A percentile compares a stretch with the other conserved stretches of the same genome.
Conservation (phyloP, 148 eudicot genomes). For the Camellia japonica region DNA sequence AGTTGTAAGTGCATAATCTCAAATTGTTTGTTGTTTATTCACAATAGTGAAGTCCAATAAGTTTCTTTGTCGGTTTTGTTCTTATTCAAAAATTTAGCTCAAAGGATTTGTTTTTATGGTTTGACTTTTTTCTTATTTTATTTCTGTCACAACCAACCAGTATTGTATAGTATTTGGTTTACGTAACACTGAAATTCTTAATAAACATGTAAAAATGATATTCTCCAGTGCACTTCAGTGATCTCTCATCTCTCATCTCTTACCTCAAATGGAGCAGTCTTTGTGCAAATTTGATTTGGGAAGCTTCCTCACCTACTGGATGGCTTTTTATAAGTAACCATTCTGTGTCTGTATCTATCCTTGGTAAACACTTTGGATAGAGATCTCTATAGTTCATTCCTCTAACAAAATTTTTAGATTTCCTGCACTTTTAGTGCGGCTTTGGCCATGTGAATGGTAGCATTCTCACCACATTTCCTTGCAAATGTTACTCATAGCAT, state of each 20-base stretch:
- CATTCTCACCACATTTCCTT: background rate
- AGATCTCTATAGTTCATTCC: background rate
- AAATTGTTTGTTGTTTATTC: background rate
- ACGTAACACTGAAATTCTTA: background rate
- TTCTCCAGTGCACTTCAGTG: background rate
- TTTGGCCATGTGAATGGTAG: background rate
- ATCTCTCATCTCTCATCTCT: background rate
- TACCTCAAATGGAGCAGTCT: background rate
- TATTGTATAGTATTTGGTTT: background rate
- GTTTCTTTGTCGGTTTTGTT: background rate
- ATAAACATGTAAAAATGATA: background rate
- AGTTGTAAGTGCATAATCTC: slow-evolving; percentile 47
- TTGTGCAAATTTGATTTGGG: background rate
- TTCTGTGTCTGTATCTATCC: background rate
- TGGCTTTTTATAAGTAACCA: background rate
- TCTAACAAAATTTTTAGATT: background rate
- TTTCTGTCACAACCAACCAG: too few relatives aligned
- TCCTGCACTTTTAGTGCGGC: background rate
- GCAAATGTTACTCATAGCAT: background rate
- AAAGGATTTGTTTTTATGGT: too few relatives aligned
- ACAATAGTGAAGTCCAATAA: background rate
- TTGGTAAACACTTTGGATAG: background rate
- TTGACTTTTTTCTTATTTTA: too few relatives aligned
- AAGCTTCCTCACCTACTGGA: background rate
- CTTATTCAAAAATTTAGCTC: background rate